Base-by-base conservation (phyloP, 805 yeast genomes). In the Phaffomyces opuntiae region DNA sequence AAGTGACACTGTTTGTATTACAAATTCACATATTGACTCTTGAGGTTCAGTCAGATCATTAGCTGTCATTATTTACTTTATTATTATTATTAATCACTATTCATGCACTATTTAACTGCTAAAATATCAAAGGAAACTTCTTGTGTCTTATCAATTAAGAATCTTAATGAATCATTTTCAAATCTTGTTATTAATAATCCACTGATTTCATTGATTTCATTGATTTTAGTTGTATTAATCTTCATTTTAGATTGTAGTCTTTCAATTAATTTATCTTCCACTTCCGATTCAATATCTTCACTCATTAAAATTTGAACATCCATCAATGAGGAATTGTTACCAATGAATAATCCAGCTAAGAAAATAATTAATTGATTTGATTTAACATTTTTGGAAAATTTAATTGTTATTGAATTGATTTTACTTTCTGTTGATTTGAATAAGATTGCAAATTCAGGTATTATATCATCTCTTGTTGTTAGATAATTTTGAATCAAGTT, bases 371-470 rank as follows among this genome's bases (percentile, higher is more conserved):
- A 32, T 7, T 43, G 27, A n/a, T 47, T 47, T 4, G 50, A 43
- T 12, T 31, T 31, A 9, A 19, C 25, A 14, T 40, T 19, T 12
- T 35, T 26, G 4, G 38, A 31, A 19, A 47, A 47, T n/a, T 36
- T 19, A 5, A 47, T n/a, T 3, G 50, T 38, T 6, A 47, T 19
- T 6, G 44, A 27, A 24, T 47, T 38, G 35, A 42, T 39, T 38
- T 42, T 45, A 11, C 31, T 11, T 27, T 45, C 43, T 16, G 40
- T 33, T 14, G 31, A 12, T 36, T 44, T 49, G 27, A 45, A 40
- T 19, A 50, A 38, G 14, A 47, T 40, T 4, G 40, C 48, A 41
- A 49, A 46, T 11, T 46, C 52, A 7, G 48, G 43, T 9, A 41
- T 27, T 5, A 47, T 38, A 11, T 42, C 48, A 7, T 35, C 38